Conservation (phyloP, 345 rosid species). For the Brassica nigra region DNA sequence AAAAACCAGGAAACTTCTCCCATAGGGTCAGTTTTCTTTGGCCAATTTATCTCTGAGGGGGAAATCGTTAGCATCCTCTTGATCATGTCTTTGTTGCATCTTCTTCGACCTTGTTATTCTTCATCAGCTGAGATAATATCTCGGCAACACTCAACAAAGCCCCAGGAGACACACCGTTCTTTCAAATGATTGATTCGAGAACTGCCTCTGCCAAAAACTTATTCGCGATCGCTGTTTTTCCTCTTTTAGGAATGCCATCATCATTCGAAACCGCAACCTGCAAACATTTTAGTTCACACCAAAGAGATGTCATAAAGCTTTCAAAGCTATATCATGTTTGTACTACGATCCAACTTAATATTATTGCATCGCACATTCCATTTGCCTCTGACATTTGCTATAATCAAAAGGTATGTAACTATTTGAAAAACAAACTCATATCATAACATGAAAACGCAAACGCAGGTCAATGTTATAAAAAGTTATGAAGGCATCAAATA, state of each 20-base stretch:
- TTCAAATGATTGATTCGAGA: slow-evolving; percentile 72
- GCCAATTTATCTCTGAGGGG: not conserved
- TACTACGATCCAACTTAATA: not conserved
- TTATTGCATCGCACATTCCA: not conserved
- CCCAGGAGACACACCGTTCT: slow-evolving; percentile 74
- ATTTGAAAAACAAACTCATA: not conserved
- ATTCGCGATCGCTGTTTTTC: slow-evolving; percentile 58
- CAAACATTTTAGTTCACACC: slow-evolving; percentile 6
- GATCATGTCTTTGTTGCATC: not conserved
- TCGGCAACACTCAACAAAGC: slow-evolving; percentile 58
- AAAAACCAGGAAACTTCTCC: not conserved
- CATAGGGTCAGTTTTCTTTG: slow-evolving; percentile 19
- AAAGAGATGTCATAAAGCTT: not conserved
- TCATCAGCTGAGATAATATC: slow-evolving; percentile 51
- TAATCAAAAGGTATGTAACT: not conserved
- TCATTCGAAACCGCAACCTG: slow-evolving; percentile 75
- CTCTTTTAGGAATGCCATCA: slow-evolving; percentile 53
- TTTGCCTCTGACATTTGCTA: not conserved
- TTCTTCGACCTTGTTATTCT: slow-evolving; percentile 5
- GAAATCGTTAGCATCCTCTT: slow-evolving; percentile 16
- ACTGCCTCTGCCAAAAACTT: slow-evolving; percentile 64
- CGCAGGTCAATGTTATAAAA: not conserved
- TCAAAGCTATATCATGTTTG: not conserved
- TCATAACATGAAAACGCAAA: not conserved
- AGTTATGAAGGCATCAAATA: slow-evolving; percentile 7